phyloP scores from a whole-genome alignment of 1,139 yeast genomes.

The Yamadazyma sp. region DNA sequence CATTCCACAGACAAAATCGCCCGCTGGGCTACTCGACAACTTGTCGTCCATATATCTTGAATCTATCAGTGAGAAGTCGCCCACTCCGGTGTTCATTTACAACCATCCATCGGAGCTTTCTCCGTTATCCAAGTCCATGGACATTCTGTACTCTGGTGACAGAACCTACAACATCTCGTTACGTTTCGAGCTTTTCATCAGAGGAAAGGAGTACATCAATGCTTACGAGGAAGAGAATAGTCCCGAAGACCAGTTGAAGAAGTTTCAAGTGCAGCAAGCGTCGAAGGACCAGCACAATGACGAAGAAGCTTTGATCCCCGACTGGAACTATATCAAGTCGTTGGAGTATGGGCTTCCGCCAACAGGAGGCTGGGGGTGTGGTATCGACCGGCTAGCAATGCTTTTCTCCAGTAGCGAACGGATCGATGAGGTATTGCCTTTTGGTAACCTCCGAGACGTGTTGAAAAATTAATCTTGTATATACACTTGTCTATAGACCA shows the following conservation, averaged over 20 bases:
- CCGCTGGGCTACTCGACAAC: slow-evolving; percentile 62
- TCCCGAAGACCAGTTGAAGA: slow-evolving; percentile 64
- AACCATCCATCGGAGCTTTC: slow-evolving; percentile 87
- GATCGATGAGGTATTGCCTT: slow-evolving; percentile 78
- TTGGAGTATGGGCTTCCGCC: slow-evolving; percentile 97
- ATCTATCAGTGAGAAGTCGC: slow-evolving; percentile 36
- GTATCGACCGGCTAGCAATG: slow-evolving; percentile 88
- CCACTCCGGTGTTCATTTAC: slow-evolving; percentile 67
- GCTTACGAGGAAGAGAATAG: slow-evolving; percentile 97
- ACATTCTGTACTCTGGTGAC: slow-evolving; percentile 18
- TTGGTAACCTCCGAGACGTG: slow-evolving; percentile 81
- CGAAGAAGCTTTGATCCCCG: slow-evolving; percentile 68
- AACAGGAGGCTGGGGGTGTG: slow-evolving; percentile 98
- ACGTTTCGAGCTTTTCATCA: slow-evolving; percentile 81
- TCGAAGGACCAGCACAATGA: slow-evolving; percentile 53
- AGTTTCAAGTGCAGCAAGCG: slow-evolving; percentile 58
- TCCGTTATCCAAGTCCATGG: slow-evolving; percentile 76
- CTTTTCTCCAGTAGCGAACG: slow-evolving; percentile 60
- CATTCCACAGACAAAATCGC: slow-evolving; percentile 48
- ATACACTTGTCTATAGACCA: background rate
- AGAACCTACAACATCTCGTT: slow-evolving; percentile 50
- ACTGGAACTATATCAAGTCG: slow-evolving; percentile 64
- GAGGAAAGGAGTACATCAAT: slow-evolving; percentile 81
- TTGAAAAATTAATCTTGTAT: slow-evolving; percentile 6
- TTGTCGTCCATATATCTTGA: slow-evolving; percentile 67